These are phyloP conservation scores for Begonia loranthoides DNA, from an alignment of 306 rosid genomes.

Conservation along the genomic window DNA sequence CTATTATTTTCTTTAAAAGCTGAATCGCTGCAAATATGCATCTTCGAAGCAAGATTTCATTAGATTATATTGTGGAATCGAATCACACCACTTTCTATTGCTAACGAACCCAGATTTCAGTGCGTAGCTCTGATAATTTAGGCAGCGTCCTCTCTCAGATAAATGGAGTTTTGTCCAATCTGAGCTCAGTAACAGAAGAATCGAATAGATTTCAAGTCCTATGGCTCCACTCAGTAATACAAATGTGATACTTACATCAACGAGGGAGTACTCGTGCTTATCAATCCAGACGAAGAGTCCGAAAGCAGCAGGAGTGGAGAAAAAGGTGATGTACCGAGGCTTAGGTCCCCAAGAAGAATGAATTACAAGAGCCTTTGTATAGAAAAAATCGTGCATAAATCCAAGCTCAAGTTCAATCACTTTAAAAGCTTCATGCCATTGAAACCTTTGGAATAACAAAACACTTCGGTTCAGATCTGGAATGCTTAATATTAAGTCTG, in stretches of 20 bases:
- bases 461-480: constrained; percentile 12
- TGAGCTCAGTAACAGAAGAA: constrained; percentile 18
- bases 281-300: no score
- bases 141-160: constrained; percentile 17
- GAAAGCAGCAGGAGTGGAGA: no score
- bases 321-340: no score
- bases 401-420: constrained; percentile 37
- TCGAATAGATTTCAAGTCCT: constrained; percentile 15
- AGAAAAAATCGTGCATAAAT: constrained; percentile 24
- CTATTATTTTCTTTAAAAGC: no score
- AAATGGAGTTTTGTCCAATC: constrained; percentile 14
- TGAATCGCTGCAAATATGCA: background rate
- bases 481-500: constrained; percentile 27
- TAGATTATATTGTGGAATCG: constrained; percentile 16
- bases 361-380: constrained; percentile 24
- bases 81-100: constrained; percentile 17
- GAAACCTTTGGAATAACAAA: constrained; percentile 1
- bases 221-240: constrained; percentile 15
- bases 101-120: background rate
- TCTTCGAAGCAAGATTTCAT: constrained; percentile 5
- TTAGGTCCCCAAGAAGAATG: constrained; percentile 18
- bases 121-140: background rate
- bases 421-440: constrained; percentile 8
- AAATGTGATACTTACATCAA: constrained; percentile 9
- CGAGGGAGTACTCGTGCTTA: no score